Evolutionary conservation across 441 rosid species (phyloP).

Genomic region (Adansonia rubrostipa): DNA sequence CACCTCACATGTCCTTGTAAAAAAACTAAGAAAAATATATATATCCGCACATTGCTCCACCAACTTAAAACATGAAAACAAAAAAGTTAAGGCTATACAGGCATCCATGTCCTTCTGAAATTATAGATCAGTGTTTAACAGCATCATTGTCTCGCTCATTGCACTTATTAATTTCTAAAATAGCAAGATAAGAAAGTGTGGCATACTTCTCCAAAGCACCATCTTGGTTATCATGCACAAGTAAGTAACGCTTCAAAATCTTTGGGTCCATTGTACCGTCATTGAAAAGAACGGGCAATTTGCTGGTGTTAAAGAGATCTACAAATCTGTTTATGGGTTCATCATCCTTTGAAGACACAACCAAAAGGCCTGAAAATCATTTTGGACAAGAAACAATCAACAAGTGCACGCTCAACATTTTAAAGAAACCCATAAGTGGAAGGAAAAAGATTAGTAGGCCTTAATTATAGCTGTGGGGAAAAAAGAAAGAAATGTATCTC

Average conservation of each 20-base stretch:
- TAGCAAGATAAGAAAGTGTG: constrained; percentile 30
- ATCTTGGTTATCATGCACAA: constrained; percentile 94
- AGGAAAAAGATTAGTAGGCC: not conserved
- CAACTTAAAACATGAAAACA: constrained; percentile 9
- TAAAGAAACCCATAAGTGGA: constrained; percentile 5
- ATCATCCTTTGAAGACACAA: constrained; percentile 92
- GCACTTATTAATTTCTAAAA: constrained; percentile 24
- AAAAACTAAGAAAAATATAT: not conserved
- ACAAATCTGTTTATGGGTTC: constrained; percentile 80
- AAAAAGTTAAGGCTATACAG: not conserved
- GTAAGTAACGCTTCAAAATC: constrained; percentile 79
- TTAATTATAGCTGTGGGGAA: constrained; percentile 9
- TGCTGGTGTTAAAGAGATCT: constrained; percentile 82
- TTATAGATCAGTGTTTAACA: not conserved
- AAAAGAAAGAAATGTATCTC: constrained; percentile 28
- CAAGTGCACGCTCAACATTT: constrained; percentile 14
- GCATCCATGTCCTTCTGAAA: constrained; percentile 12
- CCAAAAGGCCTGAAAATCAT: constrained; percentile 83
- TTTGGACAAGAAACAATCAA: constrained; percentile 25
- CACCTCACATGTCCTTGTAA: not conserved
- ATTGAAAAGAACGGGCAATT: constrained; percentile 82
- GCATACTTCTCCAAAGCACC: constrained; percentile 76
- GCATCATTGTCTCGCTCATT: not conserved
- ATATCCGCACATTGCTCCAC: not conserved
- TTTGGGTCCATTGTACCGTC: constrained; percentile 98